A percentile compares a stretch with the other conserved stretches of the same genome.
Evolutionary conservation across 257 asterid genomes (phyloP).

Genomic region (Solanum medicagineum): DNA sequence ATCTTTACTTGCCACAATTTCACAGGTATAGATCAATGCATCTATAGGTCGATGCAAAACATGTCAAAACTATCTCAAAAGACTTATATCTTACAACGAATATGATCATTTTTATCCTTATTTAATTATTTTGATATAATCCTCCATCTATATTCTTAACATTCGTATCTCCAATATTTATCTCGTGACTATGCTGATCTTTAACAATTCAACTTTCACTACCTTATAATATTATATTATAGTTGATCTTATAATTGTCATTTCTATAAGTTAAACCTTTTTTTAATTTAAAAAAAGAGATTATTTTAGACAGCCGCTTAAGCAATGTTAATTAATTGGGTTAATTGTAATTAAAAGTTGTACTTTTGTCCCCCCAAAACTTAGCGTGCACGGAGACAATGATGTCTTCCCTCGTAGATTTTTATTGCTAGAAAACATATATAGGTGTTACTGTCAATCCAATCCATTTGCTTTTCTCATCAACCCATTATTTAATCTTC

Average conservation of each 20-base stretch:
- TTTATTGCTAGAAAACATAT: not conserved
- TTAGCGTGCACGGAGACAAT: constrained; percentile 29
- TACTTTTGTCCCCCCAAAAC: not conserved
- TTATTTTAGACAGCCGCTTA: not conserved
- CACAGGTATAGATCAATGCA: not conserved
- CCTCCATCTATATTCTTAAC: too few relatives aligned
- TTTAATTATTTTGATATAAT: too few relatives aligned
- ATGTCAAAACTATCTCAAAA: not conserved
- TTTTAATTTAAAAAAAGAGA: not conserved
- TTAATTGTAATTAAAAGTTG: not conserved
- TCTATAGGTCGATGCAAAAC: too few relatives aligned
- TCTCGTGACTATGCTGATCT: not conserved
- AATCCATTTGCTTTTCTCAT: not conserved
- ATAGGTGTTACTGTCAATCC: not conserved
- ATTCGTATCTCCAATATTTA: not conserved
- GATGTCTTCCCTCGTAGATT: not conserved
- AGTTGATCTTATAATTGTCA: not conserved
- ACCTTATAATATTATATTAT: not conserved
- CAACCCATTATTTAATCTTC: not conserved
- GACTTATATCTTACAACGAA: not conserved
- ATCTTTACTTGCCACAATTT: not conserved
- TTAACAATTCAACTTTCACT: not conserved
- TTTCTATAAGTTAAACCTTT: not conserved
- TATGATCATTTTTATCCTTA: not conserved
- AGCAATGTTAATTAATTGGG: not conserved